Base-by-base conservation (phyloP, 1,284 basidiomycete genomes). In the Fomitopsis schrenkii region DNA sequence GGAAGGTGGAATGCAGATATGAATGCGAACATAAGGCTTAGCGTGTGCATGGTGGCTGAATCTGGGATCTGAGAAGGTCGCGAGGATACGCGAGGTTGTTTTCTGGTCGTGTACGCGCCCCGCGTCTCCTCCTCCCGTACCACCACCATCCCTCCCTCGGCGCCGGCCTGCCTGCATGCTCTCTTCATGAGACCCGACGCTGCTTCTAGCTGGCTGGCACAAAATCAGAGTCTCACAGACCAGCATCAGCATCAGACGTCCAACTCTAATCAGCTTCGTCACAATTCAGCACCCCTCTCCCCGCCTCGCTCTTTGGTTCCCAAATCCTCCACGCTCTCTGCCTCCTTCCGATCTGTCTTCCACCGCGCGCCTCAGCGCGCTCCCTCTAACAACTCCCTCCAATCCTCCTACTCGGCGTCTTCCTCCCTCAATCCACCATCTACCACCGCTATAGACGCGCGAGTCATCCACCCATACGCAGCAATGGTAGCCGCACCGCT, bases 401-500 rank as follows among this genome's bases (percentile, higher is more conserved):
- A 67, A 44, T 75, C 80, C 15, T 65, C 74, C 10, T 73, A 75
- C 65, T 75, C 79, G 46, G 65, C 64, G 28, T 64, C 67, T 57
- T 73, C 74, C 36, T 67, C 69, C 48, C 52, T 56, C 53, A 65
- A 67, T 57, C 57, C 66, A 54, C 66, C 67, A 45, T 62, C 69
- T 54, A 60, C 63, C 63, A 59, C 67, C 10, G 44, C 22, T 57
- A 28, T 66, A 42, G 61, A 73, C 64, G 67, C 19, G 61, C 62
- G 66, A 59, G 54, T 28, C 54, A 62, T 68, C 45, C 83, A 85
- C 65, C 83, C 83, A 3, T 86, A 82, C 77, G 74, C 78, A 22
- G 59, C 77, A 57, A 84, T 86, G 82, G 80, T 80, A 60, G 80
- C 83, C 58, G 80, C 85, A 0, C 86, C 87, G 1, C 74, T 87